Evolutionary conservation across 2,329 filamentous ascomycete species (phyloP).

Genomic region (Cytospora paraplurivora): DNA sequence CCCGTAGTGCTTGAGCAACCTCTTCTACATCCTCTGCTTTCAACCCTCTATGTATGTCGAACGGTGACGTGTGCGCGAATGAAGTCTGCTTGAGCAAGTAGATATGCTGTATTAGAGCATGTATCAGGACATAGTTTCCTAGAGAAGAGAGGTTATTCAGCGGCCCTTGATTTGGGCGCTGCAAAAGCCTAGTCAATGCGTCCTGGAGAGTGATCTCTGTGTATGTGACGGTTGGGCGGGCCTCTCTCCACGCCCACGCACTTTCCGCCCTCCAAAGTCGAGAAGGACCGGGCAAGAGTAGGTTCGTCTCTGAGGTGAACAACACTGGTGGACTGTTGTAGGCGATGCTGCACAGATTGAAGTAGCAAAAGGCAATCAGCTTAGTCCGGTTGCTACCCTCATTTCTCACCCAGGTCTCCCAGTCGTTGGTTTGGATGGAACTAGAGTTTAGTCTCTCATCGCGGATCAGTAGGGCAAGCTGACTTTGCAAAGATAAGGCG

Average conservation of each 20-base stretch:
- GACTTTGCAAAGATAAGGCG: slow-evolving; percentile 60
- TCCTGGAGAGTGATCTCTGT: slow-evolving; percentile 59
- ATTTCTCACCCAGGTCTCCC: slow-evolving; percentile 62
- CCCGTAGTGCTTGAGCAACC: slow-evolving; percentile 54
- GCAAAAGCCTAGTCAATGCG: slow-evolving; percentile 57
- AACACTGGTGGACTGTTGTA: slow-evolving; percentile 62
- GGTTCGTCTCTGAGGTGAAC: slow-evolving; percentile 60
- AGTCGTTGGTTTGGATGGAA: slow-evolving; percentile 52
- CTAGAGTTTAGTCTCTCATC: slow-evolving; percentile 58
- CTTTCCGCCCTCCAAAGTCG: slow-evolving; percentile 60
- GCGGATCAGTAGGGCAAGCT: slow-evolving; percentile 58
- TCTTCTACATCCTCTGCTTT: slow-evolving; percentile 59
- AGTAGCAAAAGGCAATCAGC: slow-evolving; percentile 62
- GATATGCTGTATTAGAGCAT: slow-evolving; percentile 72
- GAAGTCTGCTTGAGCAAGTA: slow-evolving; percentile 68
- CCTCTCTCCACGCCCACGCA: slow-evolving; percentile 62
- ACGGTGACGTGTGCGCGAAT: slow-evolving; percentile 49
- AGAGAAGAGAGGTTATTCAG: slow-evolving; percentile 58
- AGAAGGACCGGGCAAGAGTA: slow-evolving; percentile 56
- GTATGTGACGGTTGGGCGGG: slow-evolving; percentile 52
- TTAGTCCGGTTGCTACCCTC: slow-evolving; percentile 62
- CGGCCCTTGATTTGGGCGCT: slow-evolving; percentile 51
- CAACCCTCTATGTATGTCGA: slow-evolving; percentile 53
- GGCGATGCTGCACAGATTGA: slow-evolving; percentile 63
- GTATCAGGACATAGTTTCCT: slow-evolving; percentile 72